Evolutionary conservation across 2,329 filamentous ascomycete species (phyloP), one percentile per base, ranked within the genome.

Genomic region (Thelonectria blattea): DNA sequence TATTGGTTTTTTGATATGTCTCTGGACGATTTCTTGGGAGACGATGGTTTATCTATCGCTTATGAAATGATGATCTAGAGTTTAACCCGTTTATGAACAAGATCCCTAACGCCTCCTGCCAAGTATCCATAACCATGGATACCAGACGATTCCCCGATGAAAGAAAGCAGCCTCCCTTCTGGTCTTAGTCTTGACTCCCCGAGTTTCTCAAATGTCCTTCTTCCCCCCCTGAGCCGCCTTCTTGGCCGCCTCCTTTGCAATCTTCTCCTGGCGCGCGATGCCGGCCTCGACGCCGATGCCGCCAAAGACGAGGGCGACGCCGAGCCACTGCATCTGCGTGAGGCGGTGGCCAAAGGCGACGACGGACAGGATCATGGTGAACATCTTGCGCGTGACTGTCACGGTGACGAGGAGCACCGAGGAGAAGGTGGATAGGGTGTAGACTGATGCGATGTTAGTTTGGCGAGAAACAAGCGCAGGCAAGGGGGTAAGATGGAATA

Each of bases 331-430:
- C 84, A 94, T 96, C n/a, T 81, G 79, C 27, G 87, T 91, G 50
- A 99, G 84, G 64, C 85, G 86, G 76, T 99, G 95, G 27, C 95
- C 95, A 75, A 98, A 99, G 79, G 92, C 93, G 62, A 98, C 82
- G 27, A 99, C 95, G 55, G 92, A 97, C 52, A 98, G 83, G 61
- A 98, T 92, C 95, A 99, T 99, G 67, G 94, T 98, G 75, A 98
- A 86, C 95, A 99, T 99, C 81, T 99, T 99, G 73, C 95, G 86
- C 47, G 95, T 99, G 47, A 99, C 95, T 2, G 93, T 99, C 3
- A 99, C 93, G 5, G 95, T 98, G 45, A 98, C 94, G 51, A 99
- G 87, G 52, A 98, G 84, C 50, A 99, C 85, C 10, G 91, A 95
- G 10, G 91, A 95, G 79, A 98, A 99, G 51, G 91, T 92, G 14